Evolutionary conservation across 164 flowering plant genomes (phyloP).

Genomic region (Berberis thunbergii): DNA sequence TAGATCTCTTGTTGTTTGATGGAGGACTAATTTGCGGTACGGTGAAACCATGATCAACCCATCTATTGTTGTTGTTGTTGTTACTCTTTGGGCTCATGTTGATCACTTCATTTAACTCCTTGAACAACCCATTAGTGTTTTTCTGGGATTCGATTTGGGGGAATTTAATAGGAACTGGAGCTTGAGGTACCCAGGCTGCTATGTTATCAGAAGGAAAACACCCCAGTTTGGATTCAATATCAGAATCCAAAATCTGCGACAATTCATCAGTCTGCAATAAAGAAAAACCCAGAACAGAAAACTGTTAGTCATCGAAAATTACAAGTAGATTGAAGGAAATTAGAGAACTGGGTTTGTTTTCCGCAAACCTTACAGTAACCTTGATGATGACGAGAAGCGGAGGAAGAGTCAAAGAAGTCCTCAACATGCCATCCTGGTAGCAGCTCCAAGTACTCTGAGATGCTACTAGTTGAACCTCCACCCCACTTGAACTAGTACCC

Average conservation of each 20-base stretch:
- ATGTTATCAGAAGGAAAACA: constrained; percentile 23
- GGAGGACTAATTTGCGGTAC: constrained; percentile 70
- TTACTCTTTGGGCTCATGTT: background rate
- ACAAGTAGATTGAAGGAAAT: background rate
- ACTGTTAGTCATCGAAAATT: background rate
- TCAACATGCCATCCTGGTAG: constrained; percentile 94
- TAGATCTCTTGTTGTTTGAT: constrained; percentile 49
- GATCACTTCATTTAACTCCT: constrained; percentile 17
- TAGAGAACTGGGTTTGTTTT: background rate
- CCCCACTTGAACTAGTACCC: constrained; percentile 1
- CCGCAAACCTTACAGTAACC: constrained; percentile 62
- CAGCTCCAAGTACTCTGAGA: constrained; percentile 79
- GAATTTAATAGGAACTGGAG: constrained; percentile 16
- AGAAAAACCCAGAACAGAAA: constrained; percentile 3
- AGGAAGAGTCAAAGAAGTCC: constrained; percentile 42
- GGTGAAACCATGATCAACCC: constrained; percentile 45
- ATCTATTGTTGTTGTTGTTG: constrained; percentile 17
- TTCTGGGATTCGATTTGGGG: constrained; percentile 10
- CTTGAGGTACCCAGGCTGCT: constrained; percentile 61
- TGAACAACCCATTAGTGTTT: constrained; percentile 9
- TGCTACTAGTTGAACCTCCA: constrained; percentile 42
- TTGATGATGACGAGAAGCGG: constrained; percentile 18
- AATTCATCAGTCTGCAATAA: constrained; percentile 24
- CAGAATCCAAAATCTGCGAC: constrained; percentile 4
- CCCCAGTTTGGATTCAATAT: constrained; percentile 15